Percentiles rank a stretch among this genome's conserved stretches.
Conservation (phyloP, 768 basidiomycete species). For the Tricholoma flavovirens region DNA sequence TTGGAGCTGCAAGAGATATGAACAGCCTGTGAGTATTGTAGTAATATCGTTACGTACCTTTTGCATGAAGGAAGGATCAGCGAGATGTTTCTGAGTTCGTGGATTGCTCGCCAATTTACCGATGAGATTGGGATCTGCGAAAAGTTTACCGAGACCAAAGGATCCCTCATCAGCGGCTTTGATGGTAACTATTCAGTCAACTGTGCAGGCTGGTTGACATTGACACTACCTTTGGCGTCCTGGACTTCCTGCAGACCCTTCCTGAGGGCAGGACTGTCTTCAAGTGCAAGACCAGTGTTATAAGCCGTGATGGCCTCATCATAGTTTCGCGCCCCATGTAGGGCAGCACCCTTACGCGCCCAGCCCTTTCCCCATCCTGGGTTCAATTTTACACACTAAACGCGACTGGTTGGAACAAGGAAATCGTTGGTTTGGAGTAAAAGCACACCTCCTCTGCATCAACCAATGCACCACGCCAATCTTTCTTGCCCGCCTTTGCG, state of each 20-base stretch:
- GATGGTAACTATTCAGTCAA: not conserved
- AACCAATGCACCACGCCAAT: conserved; percentile 68
- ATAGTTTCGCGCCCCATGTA: conserved; percentile 76
- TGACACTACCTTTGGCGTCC: conserved; percentile 65
- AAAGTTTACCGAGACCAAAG: conserved; percentile 56
- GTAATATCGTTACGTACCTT: conserved; percentile 35
- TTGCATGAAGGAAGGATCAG: conserved; percentile 77
- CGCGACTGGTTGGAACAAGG: conserved; percentile 8
- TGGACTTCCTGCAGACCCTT: conserved; percentile 89
- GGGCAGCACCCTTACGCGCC: conserved; percentile 86
- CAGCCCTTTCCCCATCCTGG: conserved; percentile 87
- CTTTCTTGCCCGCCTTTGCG: conserved; percentile 78
- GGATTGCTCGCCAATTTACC: conserved; percentile 85
- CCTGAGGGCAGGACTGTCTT: conserved; percentile 74
- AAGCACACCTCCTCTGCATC: conserved; percentile 84
- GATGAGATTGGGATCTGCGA: conserved; percentile 78
- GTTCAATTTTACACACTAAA: conserved; percentile 72
- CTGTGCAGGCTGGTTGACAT: not conserved
- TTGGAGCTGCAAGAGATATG: conserved; percentile 42
- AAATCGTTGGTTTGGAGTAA: conserved; percentile 1
- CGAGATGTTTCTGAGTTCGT: conserved; percentile 75
- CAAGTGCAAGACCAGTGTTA: conserved; percentile 73
- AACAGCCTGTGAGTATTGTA: not conserved
- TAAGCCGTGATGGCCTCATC: conserved; percentile 84
- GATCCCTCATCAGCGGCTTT: conserved; percentile 28